Percentiles rank a stretch among this genome's conserved stretches.
Evolutionary conservation across 495 filamentous ascomycete genomes (phyloP).

Genomic region (Xylaria nigripes): DNA sequence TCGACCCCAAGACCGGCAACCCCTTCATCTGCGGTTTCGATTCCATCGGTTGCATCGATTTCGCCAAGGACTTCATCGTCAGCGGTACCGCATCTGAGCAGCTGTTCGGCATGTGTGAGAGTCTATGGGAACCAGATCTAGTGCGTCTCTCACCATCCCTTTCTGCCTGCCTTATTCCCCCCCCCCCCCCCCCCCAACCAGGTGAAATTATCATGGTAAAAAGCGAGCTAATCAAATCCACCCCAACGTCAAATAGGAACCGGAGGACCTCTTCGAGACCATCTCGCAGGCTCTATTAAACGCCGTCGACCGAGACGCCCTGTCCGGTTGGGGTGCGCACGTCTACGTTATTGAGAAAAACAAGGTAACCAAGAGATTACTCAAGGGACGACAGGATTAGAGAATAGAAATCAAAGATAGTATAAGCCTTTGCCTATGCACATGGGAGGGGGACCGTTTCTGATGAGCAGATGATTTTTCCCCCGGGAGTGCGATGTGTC

Average conservation of each 20-base stretch:
- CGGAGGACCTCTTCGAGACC: slow-evolving; percentile 96
- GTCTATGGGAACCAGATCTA: slow-evolving; percentile 94
- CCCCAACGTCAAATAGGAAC: slow-evolving; percentile 44
- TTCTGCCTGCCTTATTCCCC: neutral
- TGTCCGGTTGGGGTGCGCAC: slow-evolving; percentile 96
- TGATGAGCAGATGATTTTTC: neutral
- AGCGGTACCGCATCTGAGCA: slow-evolving; percentile 93
- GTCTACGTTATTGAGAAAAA: slow-evolving; percentile 99
- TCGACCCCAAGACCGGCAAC: slow-evolving; percentile 83
- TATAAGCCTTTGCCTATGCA: neutral
- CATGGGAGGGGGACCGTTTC: neutral
- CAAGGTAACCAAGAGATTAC: slow-evolving; percentile 94
- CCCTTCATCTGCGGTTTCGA: slow-evolving; percentile 99
- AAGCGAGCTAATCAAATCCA: slow-evolving; percentile 19
- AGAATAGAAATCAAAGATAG: slow-evolving; percentile 1
- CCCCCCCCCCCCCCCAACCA: neutral
- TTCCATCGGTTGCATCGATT: slow-evolving; percentile 98
- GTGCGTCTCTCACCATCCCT: slow-evolving; percentile 41
- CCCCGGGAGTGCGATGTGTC: neutral
- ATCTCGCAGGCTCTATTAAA: slow-evolving; percentile 95
- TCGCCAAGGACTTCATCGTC: slow-evolving; percentile 98
- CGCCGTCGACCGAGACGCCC: slow-evolving; percentile 89
- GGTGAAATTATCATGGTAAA: neutral
- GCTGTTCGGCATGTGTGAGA: slow-evolving; percentile 97
- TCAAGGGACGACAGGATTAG: slow-evolving; percentile 73